These are phyloP conservation scores for Fusarium continuum DNA, from an alignment of 2,329 filamentous ascomycete species.

Conservation along the genomic window DNA sequence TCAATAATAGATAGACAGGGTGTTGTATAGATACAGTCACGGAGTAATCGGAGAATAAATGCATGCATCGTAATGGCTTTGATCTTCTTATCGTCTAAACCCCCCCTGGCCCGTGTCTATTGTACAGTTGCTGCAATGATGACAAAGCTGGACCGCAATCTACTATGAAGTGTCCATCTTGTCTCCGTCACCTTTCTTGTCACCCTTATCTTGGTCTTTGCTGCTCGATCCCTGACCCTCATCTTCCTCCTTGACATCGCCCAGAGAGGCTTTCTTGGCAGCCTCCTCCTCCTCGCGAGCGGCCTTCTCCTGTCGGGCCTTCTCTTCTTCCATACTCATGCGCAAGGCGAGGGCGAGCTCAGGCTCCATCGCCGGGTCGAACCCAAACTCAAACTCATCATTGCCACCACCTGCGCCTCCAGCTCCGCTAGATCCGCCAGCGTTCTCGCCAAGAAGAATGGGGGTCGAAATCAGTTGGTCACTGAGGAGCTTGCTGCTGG, in stretches of 20 bases:
- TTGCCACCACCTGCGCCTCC: slow-evolving; percentile 68
- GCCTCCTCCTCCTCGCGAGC: slow-evolving; percentile 78
- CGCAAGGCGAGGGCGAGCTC: slow-evolving; percentile 93
- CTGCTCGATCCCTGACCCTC: slow-evolving; percentile 69
- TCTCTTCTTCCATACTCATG: slow-evolving; percentile 99
- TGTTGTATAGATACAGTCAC: slow-evolving; percentile 20
- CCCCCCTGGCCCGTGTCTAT: slow-evolving; percentile 42
- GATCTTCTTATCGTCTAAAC: slow-evolving; percentile 41
- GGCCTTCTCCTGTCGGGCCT: slow-evolving; percentile 88
- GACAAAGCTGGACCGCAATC: slow-evolving; percentile 40
- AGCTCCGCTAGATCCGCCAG: slow-evolving; percentile 62
- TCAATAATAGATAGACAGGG: slow-evolving; percentile 64
- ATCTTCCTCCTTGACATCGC: slow-evolving; percentile 82
- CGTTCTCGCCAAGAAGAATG: slow-evolving; percentile 85
- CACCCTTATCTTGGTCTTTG: slow-evolving; percentile 72
- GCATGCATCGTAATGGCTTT: slow-evolving; percentile 40
- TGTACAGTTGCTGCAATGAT: slow-evolving; percentile 48
- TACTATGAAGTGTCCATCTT: slow-evolving; percentile 88
- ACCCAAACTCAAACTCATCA: slow-evolving; percentile 77
- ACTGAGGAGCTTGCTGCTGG: slow-evolving; percentile 89
- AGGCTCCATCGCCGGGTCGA: slow-evolving; percentile 90
- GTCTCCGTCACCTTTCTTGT: slow-evolving; percentile 72
- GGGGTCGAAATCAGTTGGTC: slow-evolving; percentile 90
- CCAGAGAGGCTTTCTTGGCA: slow-evolving; percentile 78
- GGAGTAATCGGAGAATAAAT: slow-evolving; percentile 17